Base-by-base conservation (phyloP, 345 rosid genomes). In the Passiflora organensis region DNA sequence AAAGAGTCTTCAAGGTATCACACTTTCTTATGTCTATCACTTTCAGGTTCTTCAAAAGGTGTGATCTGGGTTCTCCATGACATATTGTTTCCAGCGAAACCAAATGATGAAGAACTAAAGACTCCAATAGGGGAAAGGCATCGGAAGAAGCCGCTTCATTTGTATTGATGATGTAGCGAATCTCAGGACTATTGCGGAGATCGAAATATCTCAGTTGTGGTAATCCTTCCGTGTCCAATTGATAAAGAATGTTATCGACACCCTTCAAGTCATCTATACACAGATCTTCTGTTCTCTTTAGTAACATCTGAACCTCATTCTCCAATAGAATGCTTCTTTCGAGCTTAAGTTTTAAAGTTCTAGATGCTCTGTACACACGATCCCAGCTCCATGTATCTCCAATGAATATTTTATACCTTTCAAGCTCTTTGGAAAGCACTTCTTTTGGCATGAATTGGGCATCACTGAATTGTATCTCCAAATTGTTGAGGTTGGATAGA, bases 11-110 rank as follows among this genome's bases (percentile, higher is more conserved):
- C 32, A 77, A 23, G 25, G 16, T 51, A 0, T 43, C 5, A 19
- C 68, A 69, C 12, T 4, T 2, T 38, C 2, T n/a, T 13, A 72
- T 70, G 12, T 23, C 25, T 1, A 69, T 19, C 0, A 1, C 37
- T 56, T 43, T 52, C 20, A 72, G 16, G 21, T 56, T 51, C 42
- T 66, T 4, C 21, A 76, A 65, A 32, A 60, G 54, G 24, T 13
- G 10, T 10, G 19, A 18, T 13, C 5, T 6, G 2, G 18, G 14
- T 19, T 23, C 37, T 2, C 67, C 57, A 25, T 47, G 23, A 16
- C 57, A 65, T 24, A 65, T 57, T 10, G 41, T 58, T 57, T 34
- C 51, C 36, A 71, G 9, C 17, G 43, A 53, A 13, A 5, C 32
- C 55, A 64, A 12, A 44, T 17, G 36, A 0, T 32, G 5, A 20